Percentiles rank a stretch among this genome's conserved stretches.
Evolutionary conservation across 352 stramenopile genomes (phyloP).

Genomic region (Globisporangium barbulae): DNA sequence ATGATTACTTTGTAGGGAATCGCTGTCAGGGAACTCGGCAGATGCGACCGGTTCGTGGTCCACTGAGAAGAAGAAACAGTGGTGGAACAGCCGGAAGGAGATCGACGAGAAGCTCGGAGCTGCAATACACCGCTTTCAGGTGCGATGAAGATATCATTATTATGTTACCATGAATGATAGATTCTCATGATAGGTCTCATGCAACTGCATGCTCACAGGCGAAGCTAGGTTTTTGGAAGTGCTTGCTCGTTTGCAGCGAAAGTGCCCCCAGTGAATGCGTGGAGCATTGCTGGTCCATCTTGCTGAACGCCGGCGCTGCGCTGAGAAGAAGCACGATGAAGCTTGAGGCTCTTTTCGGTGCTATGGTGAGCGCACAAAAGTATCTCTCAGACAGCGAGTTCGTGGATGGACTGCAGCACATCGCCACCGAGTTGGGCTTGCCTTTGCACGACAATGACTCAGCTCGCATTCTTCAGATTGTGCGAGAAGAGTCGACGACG

Average conservation of each 20-base stretch:
- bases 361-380: conserved; percentile 27
- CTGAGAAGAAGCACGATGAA: conserved; percentile 18
- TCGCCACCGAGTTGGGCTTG: conserved; percentile 29
- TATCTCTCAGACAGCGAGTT: conserved; percentile 45
- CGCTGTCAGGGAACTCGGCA: conserved; percentile 54
- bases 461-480: conserved; percentile 14
- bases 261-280: conserved; percentile 11
- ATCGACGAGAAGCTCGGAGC: conserved; percentile 47
- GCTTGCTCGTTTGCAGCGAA: conserved; percentile 35
- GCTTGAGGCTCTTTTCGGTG: conserved; percentile 28
- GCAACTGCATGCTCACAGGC: conserved; percentile 19
- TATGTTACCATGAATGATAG: not conserved
- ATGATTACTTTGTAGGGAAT: conserved; percentile 28
- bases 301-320: conserved; percentile 9
- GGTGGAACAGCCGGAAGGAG: conserved; percentile 66
- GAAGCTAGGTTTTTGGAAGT: conserved; percentile 55
- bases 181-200: not conserved
- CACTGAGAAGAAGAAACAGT: conserved; percentile 64
- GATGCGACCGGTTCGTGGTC: conserved; percentile 53
- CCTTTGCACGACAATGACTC: conserved; percentile 13
- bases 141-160: conserved; percentile 17
- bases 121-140: conserved; percentile 49
- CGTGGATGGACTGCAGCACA: conserved; percentile 31
- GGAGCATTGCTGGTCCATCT: conserved; percentile 34
- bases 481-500: conserved; percentile 6